These are phyloP conservation scores for Barnettozyma siamensis DNA, from an alignment of 805 yeast genomes.

Conservation along the genomic window DNA sequence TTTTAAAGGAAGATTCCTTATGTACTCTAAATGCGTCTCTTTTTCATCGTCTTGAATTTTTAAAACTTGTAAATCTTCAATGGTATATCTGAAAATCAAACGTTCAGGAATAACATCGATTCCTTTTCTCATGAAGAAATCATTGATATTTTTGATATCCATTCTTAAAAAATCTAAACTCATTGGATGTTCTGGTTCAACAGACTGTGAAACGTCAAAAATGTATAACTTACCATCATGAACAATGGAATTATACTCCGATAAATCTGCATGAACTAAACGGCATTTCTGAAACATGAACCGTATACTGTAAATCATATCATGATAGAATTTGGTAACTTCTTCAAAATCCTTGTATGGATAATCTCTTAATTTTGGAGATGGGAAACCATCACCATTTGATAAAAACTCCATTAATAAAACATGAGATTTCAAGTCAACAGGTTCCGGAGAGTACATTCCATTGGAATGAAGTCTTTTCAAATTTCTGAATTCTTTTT, in stretches of 20 bases:
- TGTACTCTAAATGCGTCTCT: conserved; percentile 36
- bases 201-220: conserved; percentile 95
- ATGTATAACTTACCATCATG: conserved; percentile 75
- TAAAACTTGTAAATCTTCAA: conserved; percentile 37
- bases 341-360: conserved; percentile 64
- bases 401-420: conserved; percentile 89
- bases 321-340: conserved; percentile 61
- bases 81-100: conserved; percentile 71
- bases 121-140: conserved; percentile 69
- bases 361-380: conserved; percentile 86
- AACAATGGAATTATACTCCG: conserved; percentile 89
- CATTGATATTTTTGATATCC: conserved; percentile 96
- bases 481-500: conserved; percentile 90
- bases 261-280: conserved; percentile 92
- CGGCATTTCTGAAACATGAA: conserved; percentile 83
- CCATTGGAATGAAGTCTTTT: conserved; percentile 75
- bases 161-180: conserved; percentile 89
- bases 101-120: conserved; percentile 80
- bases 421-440: conserved; percentile 84
- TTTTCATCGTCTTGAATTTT: conserved; percentile 32
- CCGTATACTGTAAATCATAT: conserved; percentile 80
- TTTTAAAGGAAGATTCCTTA: conserved; percentile 54
- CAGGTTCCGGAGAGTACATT: conserved; percentile 91
- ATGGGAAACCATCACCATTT: conserved; percentile 77
- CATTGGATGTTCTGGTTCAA: conserved; percentile 97